These are phyloP conservation scores for Pyrenochaeta sp. DNA, from an alignment of 2,329 filamentous ascomycete species.

Conservation along the genomic window DNA sequence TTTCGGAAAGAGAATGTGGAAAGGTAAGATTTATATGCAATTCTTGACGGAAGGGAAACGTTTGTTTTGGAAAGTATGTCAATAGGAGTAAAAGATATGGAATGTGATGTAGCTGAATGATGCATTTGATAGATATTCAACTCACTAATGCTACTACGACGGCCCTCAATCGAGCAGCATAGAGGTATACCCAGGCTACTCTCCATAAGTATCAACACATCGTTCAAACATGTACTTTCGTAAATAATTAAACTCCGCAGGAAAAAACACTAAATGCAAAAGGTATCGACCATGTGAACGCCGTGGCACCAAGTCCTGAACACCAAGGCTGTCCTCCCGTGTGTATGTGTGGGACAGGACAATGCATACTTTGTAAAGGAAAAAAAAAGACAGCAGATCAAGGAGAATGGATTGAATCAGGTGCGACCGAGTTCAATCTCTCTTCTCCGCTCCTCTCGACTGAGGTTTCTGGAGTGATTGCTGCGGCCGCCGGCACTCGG, in stretches of 20 bases:
- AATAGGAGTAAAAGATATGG: not conserved
- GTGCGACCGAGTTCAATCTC: constrained; percentile 52
- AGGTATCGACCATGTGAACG: constrained; percentile 6
- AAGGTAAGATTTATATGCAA: too few species aligned
- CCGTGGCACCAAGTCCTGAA: constrained; percentile 17
- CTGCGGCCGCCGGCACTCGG: constrained; percentile 32
- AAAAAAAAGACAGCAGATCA: not conserved
- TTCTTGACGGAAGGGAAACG: too few species aligned
- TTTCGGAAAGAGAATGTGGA: too few species aligned
- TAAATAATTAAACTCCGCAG: not conserved
- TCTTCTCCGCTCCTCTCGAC: constrained; percentile 50
- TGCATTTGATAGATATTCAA: not conserved
- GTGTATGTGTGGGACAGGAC: constrained; percentile 1
- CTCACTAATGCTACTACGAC: too few species aligned
- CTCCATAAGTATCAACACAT: not conserved
- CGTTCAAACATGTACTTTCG: constrained; percentile 7
- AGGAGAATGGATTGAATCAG: constrained; percentile 6
- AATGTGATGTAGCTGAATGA: not conserved
- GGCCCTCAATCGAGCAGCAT: not conserved
- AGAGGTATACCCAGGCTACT: constrained; percentile 10
- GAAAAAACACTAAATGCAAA: constrained; percentile 3
- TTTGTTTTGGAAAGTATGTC: too few species aligned
- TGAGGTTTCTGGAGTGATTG: constrained; percentile 44
- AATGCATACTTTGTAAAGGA: constrained; percentile 2
- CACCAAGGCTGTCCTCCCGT: constrained; percentile 18